Base-by-base conservation (phyloP, 177 flowering plant species). In the Vitis hybrid region DNA sequence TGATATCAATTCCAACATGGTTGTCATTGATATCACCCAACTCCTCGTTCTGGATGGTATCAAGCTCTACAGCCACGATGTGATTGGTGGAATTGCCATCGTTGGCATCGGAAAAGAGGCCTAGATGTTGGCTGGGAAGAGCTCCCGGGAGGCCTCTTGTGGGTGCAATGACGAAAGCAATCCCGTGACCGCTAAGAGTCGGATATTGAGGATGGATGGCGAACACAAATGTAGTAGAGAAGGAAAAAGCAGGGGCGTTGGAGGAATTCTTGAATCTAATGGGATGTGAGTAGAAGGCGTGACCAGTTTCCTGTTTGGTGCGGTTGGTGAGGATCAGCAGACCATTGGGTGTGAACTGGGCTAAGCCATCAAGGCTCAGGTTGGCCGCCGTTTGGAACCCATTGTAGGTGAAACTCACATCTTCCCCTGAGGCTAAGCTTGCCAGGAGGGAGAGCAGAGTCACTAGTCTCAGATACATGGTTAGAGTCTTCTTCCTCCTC, bases 1-100 rank as follows among this genome's bases (percentile, higher is more conserved):
- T 85, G 11, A 85, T 60, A 32, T 85, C 80, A 19, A 82, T 70
- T 1, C 81, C 82, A 3, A 84, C 84, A 64, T 80, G 87, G 61
- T 82, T 80, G 4, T 65, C 78, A 19, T 76, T 32, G 64, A 76
- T 78, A 52, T 82, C 85, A 13, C 2, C 9, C 5, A 75, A 59
- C 18, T 74, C 81, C 0, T 2, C 0, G 55, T 55, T 73, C n/a
- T 14, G 70, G 13, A 82, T 12, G 0, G 80, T 69, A 17, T 82
- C 85, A 34, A 84, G 48, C 65, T 82, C 84, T 1, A 85, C 75
- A 0, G 81, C 84, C 3, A 82, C 5, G 3, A 81, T 34, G 51
- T 75, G 81, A 19, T 79, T 82, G 3, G 80, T 23, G 21, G 60
- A 0, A 8, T 65, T 67, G 5, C 78, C 83, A 1, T 69, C 45